Conservation (phyloP, 176 grass and related monocot species). For the Aechmea fasciata region DNA sequence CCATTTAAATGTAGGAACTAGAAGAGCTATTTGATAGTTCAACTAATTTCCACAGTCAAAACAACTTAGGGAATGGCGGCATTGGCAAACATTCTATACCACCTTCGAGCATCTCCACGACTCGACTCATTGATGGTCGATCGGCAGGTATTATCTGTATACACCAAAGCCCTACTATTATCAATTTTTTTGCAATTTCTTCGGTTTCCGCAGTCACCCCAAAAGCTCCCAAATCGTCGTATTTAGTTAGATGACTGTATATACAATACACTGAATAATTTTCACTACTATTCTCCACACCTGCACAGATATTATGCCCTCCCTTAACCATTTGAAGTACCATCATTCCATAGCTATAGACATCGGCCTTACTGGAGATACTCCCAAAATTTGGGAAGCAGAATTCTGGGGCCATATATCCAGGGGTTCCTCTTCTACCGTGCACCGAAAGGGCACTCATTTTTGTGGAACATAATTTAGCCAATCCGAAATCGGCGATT, state of each 20-base stretch:
- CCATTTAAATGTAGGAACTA: too few species aligned
- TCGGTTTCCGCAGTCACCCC: background rate
- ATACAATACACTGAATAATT: background rate
- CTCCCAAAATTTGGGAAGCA: background rate
- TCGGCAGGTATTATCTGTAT: background rate
- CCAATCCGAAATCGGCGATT: background rate
- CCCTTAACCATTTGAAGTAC: slow-evolving; percentile 2
- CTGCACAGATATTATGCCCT: too few species aligned
- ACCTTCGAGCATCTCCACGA: background rate
- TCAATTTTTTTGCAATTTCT: background rate
- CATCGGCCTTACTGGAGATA: background rate
- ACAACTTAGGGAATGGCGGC: background rate
- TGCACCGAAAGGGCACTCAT: background rate
- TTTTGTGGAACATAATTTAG: background rate
- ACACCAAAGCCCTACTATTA: background rate
- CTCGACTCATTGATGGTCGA: background rate
- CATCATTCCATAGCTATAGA: slow-evolving; percentile 6
- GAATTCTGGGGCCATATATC: background rate
- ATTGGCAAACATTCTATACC: background rate
- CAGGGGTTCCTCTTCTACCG: background rate
- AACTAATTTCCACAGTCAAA: background rate
- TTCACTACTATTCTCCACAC: background rate
- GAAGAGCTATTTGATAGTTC: background rate
- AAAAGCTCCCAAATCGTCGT: background rate
- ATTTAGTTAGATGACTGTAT: background rate